Percentiles rank a stretch among this genome's conserved stretches.
Conservation (phyloP, 2,329 filamentous ascomycete genomes). For the Cryphonectria carpinicola region DNA sequence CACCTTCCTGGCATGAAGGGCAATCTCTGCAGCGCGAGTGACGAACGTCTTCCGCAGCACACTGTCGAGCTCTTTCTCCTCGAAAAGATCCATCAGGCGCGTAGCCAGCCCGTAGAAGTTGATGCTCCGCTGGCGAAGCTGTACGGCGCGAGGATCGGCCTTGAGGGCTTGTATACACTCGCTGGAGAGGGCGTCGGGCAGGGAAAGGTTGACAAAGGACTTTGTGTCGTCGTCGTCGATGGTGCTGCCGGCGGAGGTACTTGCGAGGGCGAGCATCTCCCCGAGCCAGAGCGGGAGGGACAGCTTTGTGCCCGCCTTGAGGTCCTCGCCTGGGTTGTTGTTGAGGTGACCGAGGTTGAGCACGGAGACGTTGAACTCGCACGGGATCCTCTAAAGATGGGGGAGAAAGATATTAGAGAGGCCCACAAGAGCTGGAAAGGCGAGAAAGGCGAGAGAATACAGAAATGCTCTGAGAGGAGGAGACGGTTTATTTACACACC, state of each 20-base stretch:
- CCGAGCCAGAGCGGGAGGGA: conserved; percentile 91
- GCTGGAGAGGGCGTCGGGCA: conserved; percentile 75
- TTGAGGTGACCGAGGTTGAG: conserved; percentile 88
- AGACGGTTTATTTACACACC: conserved; percentile 45
- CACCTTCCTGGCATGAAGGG: conserved; percentile 86
- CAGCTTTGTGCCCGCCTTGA: conserved; percentile 80
- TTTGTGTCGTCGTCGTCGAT: conserved; percentile 45
- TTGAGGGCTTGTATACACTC: conserved; percentile 88
- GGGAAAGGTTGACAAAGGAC: conserved; percentile 77
- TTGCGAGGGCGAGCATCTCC: conserved; percentile 83
- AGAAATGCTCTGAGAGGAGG: neutral
- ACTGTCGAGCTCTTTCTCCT: conserved; percentile 76
- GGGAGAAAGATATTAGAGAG: neutral
- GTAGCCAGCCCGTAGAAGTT: conserved; percentile 89
- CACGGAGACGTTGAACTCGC: conserved; percentile 89
- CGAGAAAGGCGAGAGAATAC: neutral
- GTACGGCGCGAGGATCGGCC: conserved; percentile 84
- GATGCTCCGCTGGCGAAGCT: conserved; percentile 78
- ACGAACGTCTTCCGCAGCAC: conserved; percentile 81
- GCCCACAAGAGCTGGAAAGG: neutral
- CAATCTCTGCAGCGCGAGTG: conserved; percentile 77
- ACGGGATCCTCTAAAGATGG: conserved; percentile 78
- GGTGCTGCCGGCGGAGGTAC: conserved; percentile 40
- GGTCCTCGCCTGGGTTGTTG: conserved; percentile 70
- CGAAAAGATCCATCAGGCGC: conserved; percentile 86